These are phyloP conservation scores for Phlebiopsis gigantea DNA, from an alignment of 768 basidiomycete species.

Conservation along the genomic window DNA sequence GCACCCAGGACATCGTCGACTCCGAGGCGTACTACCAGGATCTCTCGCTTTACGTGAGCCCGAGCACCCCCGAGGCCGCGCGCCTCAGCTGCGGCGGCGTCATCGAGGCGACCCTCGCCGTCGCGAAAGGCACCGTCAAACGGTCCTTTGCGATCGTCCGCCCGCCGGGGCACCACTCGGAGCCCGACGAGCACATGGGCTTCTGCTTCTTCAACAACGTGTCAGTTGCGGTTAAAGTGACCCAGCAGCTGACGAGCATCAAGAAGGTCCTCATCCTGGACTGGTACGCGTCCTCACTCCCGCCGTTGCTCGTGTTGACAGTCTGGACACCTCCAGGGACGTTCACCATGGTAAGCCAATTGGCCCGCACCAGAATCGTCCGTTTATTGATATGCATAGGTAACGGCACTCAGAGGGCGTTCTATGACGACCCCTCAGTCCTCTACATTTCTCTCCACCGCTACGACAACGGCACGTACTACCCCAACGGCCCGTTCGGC, in stretches of 20 bases:
- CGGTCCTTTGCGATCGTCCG: constrained; percentile 94
- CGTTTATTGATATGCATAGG: constrained; percentile 38
- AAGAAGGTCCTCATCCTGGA: constrained; percentile 90
- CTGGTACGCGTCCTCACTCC: constrained; percentile 57
- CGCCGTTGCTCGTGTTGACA: not conserved
- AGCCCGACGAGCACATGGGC: constrained; percentile 97
- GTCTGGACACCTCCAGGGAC: constrained; percentile 52
- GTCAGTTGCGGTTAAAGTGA: constrained; percentile 83
- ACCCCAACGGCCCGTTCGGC: constrained; percentile 91
- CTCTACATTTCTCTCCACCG: constrained; percentile 94
- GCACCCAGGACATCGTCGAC: constrained; percentile 66
- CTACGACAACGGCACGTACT: constrained; percentile 88
- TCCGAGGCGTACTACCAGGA: constrained; percentile 84
- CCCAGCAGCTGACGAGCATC: constrained; percentile 61
- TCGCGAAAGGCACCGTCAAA: constrained; percentile 73
- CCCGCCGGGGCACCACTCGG: constrained; percentile 97
- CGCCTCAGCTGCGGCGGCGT: constrained; percentile 92
- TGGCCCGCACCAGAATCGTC: not conserved
- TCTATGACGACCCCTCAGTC: constrained; percentile 87
- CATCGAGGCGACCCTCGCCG: constrained; percentile 82
- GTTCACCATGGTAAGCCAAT: constrained; percentile 77
- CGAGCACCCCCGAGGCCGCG: constrained; percentile 79
- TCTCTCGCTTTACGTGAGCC: constrained; percentile 88
- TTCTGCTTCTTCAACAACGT: constrained; percentile 99
- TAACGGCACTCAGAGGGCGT: constrained; percentile 95